These are phyloP conservation scores for Salix udensis DNA, from an alignment of 345 rosid species.

Conservation along the genomic window DNA sequence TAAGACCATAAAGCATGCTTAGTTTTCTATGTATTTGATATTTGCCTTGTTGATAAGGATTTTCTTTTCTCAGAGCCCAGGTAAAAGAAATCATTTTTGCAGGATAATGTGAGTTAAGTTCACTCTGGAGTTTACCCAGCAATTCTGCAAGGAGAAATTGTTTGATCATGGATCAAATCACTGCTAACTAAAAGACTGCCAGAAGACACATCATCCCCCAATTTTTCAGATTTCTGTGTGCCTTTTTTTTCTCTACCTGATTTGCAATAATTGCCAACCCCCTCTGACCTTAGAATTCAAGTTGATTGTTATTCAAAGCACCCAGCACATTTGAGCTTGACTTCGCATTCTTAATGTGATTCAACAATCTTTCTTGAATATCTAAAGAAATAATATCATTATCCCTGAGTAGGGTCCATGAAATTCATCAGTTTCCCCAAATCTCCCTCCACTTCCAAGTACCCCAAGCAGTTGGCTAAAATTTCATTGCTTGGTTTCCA, in stretches of 20 bases:
- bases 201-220: neutral
- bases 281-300: too few species aligned
- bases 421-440: slow-evolving; percentile 22
- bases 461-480: slow-evolving; percentile 25
- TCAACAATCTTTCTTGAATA: slow-evolving; percentile 21
- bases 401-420: slow-evolving; percentile 13
- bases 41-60: neutral
- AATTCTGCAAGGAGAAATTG: neutral
- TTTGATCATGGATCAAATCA: neutral
- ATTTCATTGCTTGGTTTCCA: slow-evolving; percentile 17
- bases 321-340: neutral
- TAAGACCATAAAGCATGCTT: neutral
- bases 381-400: slow-evolving; percentile 18
- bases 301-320: neutral
- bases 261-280: too few species aligned
- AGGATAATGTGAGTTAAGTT: neutral
- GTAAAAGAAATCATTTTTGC: neutral
- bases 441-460: slow-evolving; percentile 23
- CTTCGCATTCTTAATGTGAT: neutral
- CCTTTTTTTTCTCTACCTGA: too few species aligned
- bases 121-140: neutral
- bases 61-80: neutral
- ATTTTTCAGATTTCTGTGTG: too few species aligned
- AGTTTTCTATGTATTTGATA: neutral
- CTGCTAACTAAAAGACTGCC: neutral